Base-by-base conservation (phyloP, 176 grass and related monocot genomes). In the Cenchrus americanus region DNA sequence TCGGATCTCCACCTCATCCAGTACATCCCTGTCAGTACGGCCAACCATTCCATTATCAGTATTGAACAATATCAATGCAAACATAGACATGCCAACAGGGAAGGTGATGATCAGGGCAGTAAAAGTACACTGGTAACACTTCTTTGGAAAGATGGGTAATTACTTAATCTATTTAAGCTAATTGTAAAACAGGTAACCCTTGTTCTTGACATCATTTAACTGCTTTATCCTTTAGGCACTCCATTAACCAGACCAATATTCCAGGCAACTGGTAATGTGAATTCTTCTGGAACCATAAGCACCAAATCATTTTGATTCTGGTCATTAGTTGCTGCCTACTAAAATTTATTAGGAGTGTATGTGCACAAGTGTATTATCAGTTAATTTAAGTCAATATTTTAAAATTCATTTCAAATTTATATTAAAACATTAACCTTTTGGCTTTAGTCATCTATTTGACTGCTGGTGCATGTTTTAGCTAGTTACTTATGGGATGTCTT, bases 1-100 rank as follows among this genome's bases (percentile, higher is more conserved):
- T 7, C 93, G 68, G 11, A 95, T 93, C 73, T 98, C 93, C 50
- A 98, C 91, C 80, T 98, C 96, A 87, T 98, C 93, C 77, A 95
- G 63, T 50, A 67, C 73, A 86, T 89, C 89, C 60, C 96, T 98
- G 37, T 72, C 10, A 55, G 19, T 34, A 90, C 32, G 65, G 50
- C 69, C 21, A 95, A 68, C 58, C 82, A 51, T 86, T 84, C 76
- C 41, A 84, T 85, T 61, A 6, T 23, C 44, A 21, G 21, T 13
- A 41, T 48, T 51, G 23, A 71, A 80, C 21, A 76, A 61, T 69
- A 79, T 44, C 30, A 64, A 12, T 46, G 6, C 18, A 62, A 58
- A 81, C 23, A 85, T 79, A 13, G 26, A 26, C 7, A 18, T 40
- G 40, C 26, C 8, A 85, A 44, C 70, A 26, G 44, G 12, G 10